Base-by-base conservation (phyloP, 2,329 filamentous ascomycete species). In the Xenoacremonium recifei region DNA sequence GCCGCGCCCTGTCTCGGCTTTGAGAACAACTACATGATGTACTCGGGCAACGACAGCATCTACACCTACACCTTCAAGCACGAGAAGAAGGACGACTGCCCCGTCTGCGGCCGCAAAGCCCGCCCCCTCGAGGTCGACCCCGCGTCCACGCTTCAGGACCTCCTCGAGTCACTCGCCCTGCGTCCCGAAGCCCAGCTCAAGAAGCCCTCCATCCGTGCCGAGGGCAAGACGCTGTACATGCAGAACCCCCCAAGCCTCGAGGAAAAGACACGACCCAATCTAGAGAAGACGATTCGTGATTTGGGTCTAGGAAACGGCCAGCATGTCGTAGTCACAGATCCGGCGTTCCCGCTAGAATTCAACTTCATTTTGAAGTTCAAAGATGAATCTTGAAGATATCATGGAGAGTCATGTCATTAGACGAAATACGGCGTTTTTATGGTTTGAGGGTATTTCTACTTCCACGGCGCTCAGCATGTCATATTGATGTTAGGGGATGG, bases 51-150 rank as follows among this genome's bases (percentile, higher is more conserved):
- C 59, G 92, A 95, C 59, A 80, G 87, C 52, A 86, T 99, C 52
- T 99, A 99, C 71, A 99, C 93, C 0, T 96, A 96, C 67, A 99
- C 93, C 0, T 99, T 97, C 64, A 85, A 90, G 59, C 90, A 96
- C 59, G 86, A 96, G 68, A 89, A 87, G 72, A 97, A 96, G 66
- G 79, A 85, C 13, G 93, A 97, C 66, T 99, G 93, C 52, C 90
- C 93, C 3, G 93, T 97, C 6, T 99, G 93, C 60, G 91, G 92
- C 15, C 87, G 89, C 39, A 69, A 89, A 44, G 83, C 93, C 4
- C 85, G 89, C 39, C 84, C 85, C 19, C 73, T 97, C 12, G 69
- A 78, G 3, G 79, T 95, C 18, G 79, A 90, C 57, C 78, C 85
- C 0, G 76, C 80, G 31, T 75, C 73, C 59, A 95, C 89, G 0